These are phyloP conservation scores for Pestalotiopsis sp. DNA, from an alignment of 2,329 filamentous ascomycete genomes.

Conservation along the genomic window DNA sequence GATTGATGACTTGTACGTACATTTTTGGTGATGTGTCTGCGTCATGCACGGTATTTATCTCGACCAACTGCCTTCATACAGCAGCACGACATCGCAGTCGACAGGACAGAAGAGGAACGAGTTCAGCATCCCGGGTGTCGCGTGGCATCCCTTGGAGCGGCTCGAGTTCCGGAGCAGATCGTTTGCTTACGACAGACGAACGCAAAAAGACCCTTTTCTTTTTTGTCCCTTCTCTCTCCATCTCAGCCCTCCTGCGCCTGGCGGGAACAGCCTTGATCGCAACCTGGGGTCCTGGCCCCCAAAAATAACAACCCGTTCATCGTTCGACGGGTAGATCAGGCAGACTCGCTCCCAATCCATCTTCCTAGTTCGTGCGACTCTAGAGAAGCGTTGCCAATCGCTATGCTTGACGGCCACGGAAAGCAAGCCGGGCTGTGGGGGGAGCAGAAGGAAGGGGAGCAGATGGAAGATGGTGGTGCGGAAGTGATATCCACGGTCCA, in stretches of 20 bases:
- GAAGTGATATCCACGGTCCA: not conserved
- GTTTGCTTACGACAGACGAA: not conserved
- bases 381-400: not conserved
- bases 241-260: not conserved
- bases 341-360: not conserved
- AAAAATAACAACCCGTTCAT: not conserved
- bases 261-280: not conserved
- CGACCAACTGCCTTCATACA: not conserved
- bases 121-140: not conserved
- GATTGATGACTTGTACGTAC: not conserved
- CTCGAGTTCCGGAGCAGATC: not conserved
- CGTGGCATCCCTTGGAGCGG: not conserved
- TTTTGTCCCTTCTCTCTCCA: not conserved
- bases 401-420: not conserved
- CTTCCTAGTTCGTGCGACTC: not conserved
- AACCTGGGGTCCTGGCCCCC: not conserved
- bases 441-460: not conserved
- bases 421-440: constrained; percentile 2
- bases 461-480: not conserved
- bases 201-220: not conserved
- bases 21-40: not conserved
- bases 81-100: not conserved
- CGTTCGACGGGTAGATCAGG: not conserved
- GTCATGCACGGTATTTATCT: not conserved
- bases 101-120: not conserved